A percentile compares a stretch with the other conserved stretches of the same genome.
These are phyloP conservation scores for Malus hybrid DNA, from an alignment of 331 rosid genomes.

Conservation along the genomic window DNA sequence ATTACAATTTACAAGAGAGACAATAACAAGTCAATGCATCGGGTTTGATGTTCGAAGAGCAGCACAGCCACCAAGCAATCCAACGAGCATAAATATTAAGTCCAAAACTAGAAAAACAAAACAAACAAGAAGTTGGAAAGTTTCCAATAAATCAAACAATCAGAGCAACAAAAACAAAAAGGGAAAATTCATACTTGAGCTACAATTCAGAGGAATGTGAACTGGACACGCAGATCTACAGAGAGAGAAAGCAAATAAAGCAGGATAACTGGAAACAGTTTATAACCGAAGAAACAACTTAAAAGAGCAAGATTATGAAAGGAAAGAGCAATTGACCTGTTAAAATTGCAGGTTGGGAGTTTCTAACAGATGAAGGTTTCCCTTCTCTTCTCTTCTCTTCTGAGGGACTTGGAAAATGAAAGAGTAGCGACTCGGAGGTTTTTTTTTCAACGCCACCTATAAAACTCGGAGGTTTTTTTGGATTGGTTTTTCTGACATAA, in stretches of 20 bases:
- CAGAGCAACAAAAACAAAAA: background rate
- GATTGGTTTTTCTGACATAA: too few relatives aligned
- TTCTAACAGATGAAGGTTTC: background rate
- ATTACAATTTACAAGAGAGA: slow-evolving; percentile 1
- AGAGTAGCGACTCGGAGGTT: background rate
- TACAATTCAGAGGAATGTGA: background rate
- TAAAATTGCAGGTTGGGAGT: background rate
- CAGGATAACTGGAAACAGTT: background rate
- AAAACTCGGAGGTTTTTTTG: background rate
- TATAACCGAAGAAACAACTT: background rate
- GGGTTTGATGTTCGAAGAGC: background rate
- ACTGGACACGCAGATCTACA: slow-evolving; percentile 29
- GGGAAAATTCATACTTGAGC: background rate
- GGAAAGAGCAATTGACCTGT: background rate
- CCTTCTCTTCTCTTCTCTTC: background rate
- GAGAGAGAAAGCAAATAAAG: background rate
- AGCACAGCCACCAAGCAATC: background rate
- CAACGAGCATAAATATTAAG: background rate
- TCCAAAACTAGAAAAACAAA: background rate
- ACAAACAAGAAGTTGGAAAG: background rate
- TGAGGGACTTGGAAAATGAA: background rate
- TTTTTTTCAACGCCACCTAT: background rate
- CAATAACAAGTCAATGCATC: slow-evolving; percentile 1
- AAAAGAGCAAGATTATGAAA: background rate
- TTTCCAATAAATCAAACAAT: background rate